These are phyloP conservation scores for Cupressus sempervirens DNA, from an alignment of 75 land plant genomes.

Conservation along the genomic window DNA sequence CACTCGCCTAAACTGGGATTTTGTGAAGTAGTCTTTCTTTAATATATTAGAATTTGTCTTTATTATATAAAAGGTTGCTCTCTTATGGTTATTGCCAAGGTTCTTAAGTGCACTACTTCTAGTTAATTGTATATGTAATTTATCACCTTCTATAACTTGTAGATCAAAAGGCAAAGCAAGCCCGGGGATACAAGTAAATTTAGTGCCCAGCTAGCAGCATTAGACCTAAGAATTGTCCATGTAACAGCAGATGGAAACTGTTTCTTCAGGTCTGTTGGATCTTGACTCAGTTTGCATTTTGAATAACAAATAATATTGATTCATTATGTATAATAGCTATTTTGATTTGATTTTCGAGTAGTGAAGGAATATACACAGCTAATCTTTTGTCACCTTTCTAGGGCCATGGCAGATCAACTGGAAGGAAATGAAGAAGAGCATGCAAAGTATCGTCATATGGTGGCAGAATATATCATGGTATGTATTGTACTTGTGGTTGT, in stretches of 20 bases:
- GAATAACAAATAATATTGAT: neutral
- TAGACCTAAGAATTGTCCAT: conserved; percentile 65
- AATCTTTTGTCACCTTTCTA: conserved; percentile 17
- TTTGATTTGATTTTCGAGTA: neutral
- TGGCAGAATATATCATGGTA: conserved; percentile 72
- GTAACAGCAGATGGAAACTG: conserved; percentile 94
- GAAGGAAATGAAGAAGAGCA: conserved; percentile 87
- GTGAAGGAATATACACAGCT: neutral
- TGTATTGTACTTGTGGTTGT: neutral
- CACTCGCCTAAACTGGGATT: too few species aligned
- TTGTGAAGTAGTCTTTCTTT: too few species aligned
- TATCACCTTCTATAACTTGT: neutral
- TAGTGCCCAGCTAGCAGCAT: conserved; percentile 58
- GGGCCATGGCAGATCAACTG: conserved; percentile 87
- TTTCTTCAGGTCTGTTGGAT: conserved; percentile 69
- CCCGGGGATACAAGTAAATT: conserved; percentile 33
- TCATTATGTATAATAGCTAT: neutral
- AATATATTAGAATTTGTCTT: too few species aligned
- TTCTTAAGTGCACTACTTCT: neutral
- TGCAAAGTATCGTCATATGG: conserved; percentile 72
- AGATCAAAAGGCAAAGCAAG: conserved; percentile 27
- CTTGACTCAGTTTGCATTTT: neutral
- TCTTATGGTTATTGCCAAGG: neutral
- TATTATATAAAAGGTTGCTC: neutral
- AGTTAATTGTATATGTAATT: neutral